A percentile compares a stretch with the other conserved stretches of the same genome.
Conservation (phyloP, 192 early-diverging fungal genomes). For the Backusella morwellensis region DNA sequence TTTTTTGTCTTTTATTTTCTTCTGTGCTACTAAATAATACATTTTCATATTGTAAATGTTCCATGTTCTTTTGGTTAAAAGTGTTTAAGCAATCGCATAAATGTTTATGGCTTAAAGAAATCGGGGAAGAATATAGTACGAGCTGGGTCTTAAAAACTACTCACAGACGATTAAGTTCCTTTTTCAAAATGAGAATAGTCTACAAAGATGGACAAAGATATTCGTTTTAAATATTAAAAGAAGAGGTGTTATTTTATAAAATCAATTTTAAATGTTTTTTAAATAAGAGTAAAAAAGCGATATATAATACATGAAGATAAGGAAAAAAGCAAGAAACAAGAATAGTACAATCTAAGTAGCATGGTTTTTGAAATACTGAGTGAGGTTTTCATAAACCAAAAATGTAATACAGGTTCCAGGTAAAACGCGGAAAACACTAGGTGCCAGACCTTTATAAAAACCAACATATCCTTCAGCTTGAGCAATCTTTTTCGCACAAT, state of each 20-base stretch:
- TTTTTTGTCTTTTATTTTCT: background rate
- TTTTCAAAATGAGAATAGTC: no score
- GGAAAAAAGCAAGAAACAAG: background rate
- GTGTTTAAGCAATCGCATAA: no score
- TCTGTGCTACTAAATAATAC: background rate
- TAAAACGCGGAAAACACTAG: slow-evolving; percentile 83
- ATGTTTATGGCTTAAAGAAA: no score
- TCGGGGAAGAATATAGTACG: no score
- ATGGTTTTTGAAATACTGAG: slow-evolving; percentile 37
- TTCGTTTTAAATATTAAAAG: background rate
- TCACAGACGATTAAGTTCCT: no score
- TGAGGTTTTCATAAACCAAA: slow-evolving; percentile 88
- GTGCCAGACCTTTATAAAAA: slow-evolving; percentile 92
- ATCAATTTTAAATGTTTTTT: background rate
- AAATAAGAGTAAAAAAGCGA: background rate
- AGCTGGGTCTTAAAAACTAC: no score
- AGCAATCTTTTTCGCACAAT: slow-evolving; percentile 68
- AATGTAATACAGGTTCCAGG: slow-evolving; percentile 96
- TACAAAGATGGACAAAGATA: no score
- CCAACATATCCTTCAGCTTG: slow-evolving; percentile 73
- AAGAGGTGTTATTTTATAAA: background rate
- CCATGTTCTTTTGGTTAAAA: background rate
- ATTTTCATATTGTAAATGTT: background rate
- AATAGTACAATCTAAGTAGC: slow-evolving; percentile 13
- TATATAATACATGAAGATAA: background rate